These are phyloP conservation scores for Curvularia hawaiiensis DNA, from an alignment of 2,329 filamentous ascomycete genomes.

Conservation along the genomic window DNA sequence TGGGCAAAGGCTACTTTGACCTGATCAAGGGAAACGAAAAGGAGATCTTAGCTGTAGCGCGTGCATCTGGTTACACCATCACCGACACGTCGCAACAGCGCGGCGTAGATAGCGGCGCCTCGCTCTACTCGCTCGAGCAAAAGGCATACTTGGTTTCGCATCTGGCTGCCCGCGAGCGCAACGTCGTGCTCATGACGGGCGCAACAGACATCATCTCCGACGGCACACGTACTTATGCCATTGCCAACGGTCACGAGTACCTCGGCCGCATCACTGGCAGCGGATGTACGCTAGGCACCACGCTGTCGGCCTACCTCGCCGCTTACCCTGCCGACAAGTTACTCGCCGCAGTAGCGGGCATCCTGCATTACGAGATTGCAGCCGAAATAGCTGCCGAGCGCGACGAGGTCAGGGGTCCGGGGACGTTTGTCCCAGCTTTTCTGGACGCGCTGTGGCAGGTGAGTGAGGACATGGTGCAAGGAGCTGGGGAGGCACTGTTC, in stretches of 20 bases:
- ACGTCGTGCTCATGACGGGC: constrained; percentile 83
- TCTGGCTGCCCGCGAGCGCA: constrained; percentile 71
- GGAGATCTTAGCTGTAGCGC: constrained; percentile 75
- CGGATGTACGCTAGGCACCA: constrained; percentile 85
- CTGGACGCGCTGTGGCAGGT: constrained; percentile 68
- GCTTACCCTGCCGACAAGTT: constrained; percentile 50
- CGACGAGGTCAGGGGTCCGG: constrained; percentile 74
- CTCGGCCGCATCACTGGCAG: constrained; percentile 73
- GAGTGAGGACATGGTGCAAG: constrained; percentile 17
- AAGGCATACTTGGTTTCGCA: constrained; percentile 66
- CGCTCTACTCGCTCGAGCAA: constrained; percentile 58
- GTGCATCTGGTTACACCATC: constrained; percentile 54
- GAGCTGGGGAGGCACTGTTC: constrained; percentile 17
- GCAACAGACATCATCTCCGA: constrained; percentile 78
- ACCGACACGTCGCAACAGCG: constrained; percentile 67
- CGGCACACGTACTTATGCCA: constrained; percentile 67
- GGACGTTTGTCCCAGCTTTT: constrained; percentile 84
- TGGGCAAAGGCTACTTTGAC: constrained; percentile 77
- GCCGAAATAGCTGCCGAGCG: constrained; percentile 69
- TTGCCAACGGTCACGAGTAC: constrained; percentile 77
- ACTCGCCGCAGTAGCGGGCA: constrained; percentile 71
- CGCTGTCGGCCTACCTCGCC: constrained; percentile 76
- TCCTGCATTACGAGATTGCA: constrained; percentile 79
- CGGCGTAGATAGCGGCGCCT: constrained; percentile 79
- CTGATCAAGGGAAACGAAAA: constrained; percentile 94